Base-by-base conservation (phyloP, 345 rosid genomes). In the Sonneratia alba region DNA sequence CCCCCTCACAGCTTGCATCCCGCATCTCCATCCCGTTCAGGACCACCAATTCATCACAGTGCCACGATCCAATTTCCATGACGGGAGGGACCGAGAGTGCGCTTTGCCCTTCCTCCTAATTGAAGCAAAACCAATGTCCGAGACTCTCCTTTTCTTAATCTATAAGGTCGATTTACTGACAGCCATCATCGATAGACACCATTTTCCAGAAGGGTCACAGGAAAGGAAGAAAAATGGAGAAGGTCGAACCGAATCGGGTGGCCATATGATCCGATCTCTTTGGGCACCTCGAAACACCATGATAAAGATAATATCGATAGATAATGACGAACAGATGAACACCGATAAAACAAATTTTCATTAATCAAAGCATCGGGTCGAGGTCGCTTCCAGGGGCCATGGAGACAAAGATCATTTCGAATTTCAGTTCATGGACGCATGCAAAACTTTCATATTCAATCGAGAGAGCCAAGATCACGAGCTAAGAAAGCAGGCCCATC, bases 41-140 rank as follows among this genome's bases (percentile, higher is more conserved):
- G 66, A 62, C 66, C 66, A 62, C 66, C 66, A 32, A 27, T 62
- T 62, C 66, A 62, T 34, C 10, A 62, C 59, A 3, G 6, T 62
- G 27, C 13, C 0, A 62, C 2, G 38, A 32, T 62, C 38, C 66
- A 27, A 34, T 34, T 34, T 27, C 32, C 32, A 27, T 27, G 32
- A 27, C 0, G 32, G 32, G 32, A 27, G 32, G 32, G 32, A 27
- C 32, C 32, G 1, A 27, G 32, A 27, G 32, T 27, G 32, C 32
- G 32, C 9, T 40, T 8, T 40, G 43, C 9, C 43, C 43, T 40
- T 40, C 43, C 43, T 8, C 5, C 7, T 40, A 40, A 40, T 40
- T 40, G 9, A 40, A 27, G 32, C 32, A 27, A 27, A 27, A 27
- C 32, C 32, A 27, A 27, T 27, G 32, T 27, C 32, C 32, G 32